Evolutionary conservation across 2,329 filamentous ascomycete species (phyloP), one percentile per base, ranked within the genome.

Genomic region (Curvularia eragrostidis): DNA sequence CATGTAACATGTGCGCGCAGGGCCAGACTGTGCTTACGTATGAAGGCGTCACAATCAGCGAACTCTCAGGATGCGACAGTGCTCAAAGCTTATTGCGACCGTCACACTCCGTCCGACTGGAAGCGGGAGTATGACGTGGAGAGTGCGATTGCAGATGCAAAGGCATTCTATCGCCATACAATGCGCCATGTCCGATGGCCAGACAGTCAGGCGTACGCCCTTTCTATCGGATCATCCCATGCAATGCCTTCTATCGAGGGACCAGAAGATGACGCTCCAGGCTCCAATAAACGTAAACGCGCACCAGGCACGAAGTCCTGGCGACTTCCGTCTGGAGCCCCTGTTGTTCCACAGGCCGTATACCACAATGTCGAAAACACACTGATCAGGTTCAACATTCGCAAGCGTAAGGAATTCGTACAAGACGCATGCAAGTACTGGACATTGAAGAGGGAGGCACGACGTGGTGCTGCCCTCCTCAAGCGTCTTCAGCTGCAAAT

Each of bases 381-480:
- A 0, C 83, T 99, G 32, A 86, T 89, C 61, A 88, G 91, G 47
- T 98, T 98, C 74, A 86, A 87, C n/a, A 83, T 91, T 34, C 87
- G 90, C 28, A 96, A 95, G 73, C 87, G 93, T 51, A 97, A 96
- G 73, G 93, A 97, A 59, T 99, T 92, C 75, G 89, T 96, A 2
- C 89, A 92, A 56, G 94, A 97, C 76, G 91, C 91, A 1, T 98
- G 94, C 79, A 93, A 92, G 67, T 99, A 98, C 78, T 99, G 95
- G 95, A 98, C 95, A 0, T 78, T 99, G 62, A 99, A 99, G 80
- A 87, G 95, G 54, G 95, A 99, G 76, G 91, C 94, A 61, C 88
- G 95, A 32, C 86, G 95, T 57, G 95, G 95, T 46, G 95, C 95
- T 28, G 92, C 95, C 3, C 82, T 99, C 54, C 84, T 99, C 58